phyloP scores from a whole-genome alignment of 2,329 filamentous ascomycete genomes.

The Aspergillus quadricinctus region DNA sequence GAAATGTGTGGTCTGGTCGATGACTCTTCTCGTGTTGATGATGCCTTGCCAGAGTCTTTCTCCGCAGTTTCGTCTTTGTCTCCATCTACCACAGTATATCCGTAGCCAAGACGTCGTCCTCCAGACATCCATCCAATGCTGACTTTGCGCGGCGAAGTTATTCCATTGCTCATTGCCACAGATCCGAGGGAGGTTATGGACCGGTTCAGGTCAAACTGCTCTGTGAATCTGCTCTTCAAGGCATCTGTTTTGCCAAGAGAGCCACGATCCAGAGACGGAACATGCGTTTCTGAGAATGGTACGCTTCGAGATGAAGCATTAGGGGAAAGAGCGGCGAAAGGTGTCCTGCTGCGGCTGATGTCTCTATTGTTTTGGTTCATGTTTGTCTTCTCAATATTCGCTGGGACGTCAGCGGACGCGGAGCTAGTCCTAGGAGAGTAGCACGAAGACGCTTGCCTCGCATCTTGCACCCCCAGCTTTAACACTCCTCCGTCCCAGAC shows the following conservation, averaged over 20 bases:
- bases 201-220: slow-evolving; percentile 23
- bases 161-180: slow-evolving; percentile 1
- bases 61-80: slow-evolving; percentile 6
- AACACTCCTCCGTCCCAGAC: slow-evolving; percentile 2
- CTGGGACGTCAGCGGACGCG: slow-evolving; percentile 6
- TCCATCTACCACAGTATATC: slow-evolving; percentile 31
- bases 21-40: slow-evolving; percentile 5
- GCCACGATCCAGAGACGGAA: slow-evolving; percentile 1
- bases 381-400: background rate
- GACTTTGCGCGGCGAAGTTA: slow-evolving; percentile 25
- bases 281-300: background rate
- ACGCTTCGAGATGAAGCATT: background rate
- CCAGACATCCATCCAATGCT: slow-evolving; percentile 42
- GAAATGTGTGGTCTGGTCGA: slow-evolving; percentile 6
- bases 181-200: slow-evolving; percentile 4
- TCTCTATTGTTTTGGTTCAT: background rate
- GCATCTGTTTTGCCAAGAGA: slow-evolving; percentile 1
- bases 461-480: slow-evolving; percentile 1
- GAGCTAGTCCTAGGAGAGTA: slow-evolving; percentile 23
- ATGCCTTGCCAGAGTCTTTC: background rate
- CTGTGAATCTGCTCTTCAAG: slow-evolving; percentile 30
- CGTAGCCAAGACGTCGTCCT: slow-evolving; percentile 37
- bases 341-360: background rate
- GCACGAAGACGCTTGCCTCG: slow-evolving; percentile 19
- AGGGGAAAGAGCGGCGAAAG: background rate